Evolutionary conservation across 345 rosid genomes (phyloP).

Genomic region (Carallia pectinifolia): DNA sequence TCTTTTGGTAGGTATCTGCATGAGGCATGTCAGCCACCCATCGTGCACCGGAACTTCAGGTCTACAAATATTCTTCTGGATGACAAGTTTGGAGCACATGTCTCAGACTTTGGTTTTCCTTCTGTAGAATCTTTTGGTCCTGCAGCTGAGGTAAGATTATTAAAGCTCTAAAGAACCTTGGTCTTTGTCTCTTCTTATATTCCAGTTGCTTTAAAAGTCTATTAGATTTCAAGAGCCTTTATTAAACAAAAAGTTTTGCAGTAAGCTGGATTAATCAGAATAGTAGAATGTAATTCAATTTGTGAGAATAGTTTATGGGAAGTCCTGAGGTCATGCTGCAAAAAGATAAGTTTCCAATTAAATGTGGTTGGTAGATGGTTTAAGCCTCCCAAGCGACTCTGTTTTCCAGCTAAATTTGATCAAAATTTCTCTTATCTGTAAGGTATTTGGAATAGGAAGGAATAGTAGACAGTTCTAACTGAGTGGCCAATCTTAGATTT

Average conservation of each 20-base stretch:
- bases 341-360: too few species aligned
- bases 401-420: too few species aligned
- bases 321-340: too few species aligned
- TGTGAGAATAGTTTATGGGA: too few species aligned
- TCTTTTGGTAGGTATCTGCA: constrained; percentile 64
- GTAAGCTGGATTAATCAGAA: background rate
- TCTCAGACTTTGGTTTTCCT: constrained; percentile 85
- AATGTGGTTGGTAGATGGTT: too few species aligned
- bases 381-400: too few species aligned
- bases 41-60: constrained; percentile 71
- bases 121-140: constrained; percentile 50
- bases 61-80: constrained; percentile 81
- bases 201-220: background rate
- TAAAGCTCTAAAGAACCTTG: background rate
- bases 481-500: too few species aligned
- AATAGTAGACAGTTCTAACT: too few species aligned
- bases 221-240: background rate
- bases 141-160: constrained; percentile 50
- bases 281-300: too few species aligned
- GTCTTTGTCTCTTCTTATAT: background rate
- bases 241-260: background rate
- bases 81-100: constrained; percentile 53
- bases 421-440: too few species aligned
- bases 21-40: constrained; percentile 76
- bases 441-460: too few species aligned